Percentiles rank a stretch among this genome's conserved stretches.
These are phyloP conservation scores for Amaranthus tricolor DNA, from an alignment of 179 eudicot species.

Conservation along the genomic window DNA sequence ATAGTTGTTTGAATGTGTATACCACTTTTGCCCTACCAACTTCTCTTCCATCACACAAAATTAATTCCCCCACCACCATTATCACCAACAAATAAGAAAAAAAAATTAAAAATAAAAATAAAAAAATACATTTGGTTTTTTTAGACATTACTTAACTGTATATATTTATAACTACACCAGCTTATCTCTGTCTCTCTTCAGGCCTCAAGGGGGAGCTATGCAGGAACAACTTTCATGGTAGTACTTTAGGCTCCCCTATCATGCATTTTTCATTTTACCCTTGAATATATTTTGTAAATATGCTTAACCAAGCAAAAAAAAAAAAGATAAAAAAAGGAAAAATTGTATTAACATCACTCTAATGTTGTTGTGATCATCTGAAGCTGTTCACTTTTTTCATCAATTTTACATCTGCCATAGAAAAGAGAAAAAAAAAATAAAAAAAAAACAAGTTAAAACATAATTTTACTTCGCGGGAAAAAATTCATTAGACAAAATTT, in stretches of 20 bases:
- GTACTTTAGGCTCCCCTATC: slow-evolving; percentile 17
- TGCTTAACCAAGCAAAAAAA: slow-evolving; percentile 24
- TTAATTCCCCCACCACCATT: slow-evolving; percentile 33
- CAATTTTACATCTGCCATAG: slow-evolving; percentile 39
- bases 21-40: slow-evolving; percentile 28
- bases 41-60: slow-evolving; percentile 39
- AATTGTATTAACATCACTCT: slow-evolving; percentile 41
- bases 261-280: slow-evolving; percentile 22
- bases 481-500: too few relatives aligned
- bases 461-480: neutral
- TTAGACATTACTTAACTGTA: slow-evolving; percentile 31
- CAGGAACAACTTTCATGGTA: slow-evolving; percentile 14
- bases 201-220: slow-evolving; percentile 22
- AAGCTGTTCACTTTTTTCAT: slow-evolving; percentile 35
- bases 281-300: slow-evolving; percentile 30
- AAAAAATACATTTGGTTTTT: slow-evolving; percentile 16
- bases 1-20: slow-evolving; percentile 24
- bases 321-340: slow-evolving; percentile 15
- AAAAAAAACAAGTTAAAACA: neutral
- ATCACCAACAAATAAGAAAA: slow-evolving; percentile 27
- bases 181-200: neutral
- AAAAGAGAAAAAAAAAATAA: neutral
- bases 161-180: slow-evolving; percentile 33
- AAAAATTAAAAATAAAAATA: neutral
- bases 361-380: slow-evolving; percentile 26